These are phyloP conservation scores for Pterothamnion heteromorphum DNA, from an alignment of 31 red algal species.

Conservation along the genomic window DNA sequence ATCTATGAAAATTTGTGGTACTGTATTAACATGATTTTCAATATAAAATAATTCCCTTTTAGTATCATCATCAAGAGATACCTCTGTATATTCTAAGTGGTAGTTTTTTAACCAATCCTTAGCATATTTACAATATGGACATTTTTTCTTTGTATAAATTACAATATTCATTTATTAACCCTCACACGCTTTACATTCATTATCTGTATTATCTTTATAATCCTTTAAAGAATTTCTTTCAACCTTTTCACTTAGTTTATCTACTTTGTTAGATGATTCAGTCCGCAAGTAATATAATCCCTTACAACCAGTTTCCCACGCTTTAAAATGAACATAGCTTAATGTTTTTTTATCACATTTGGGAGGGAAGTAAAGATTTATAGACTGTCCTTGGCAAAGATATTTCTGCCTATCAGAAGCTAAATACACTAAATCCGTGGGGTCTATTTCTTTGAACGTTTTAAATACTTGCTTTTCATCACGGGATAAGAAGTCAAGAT, in stretches of 20 bases:
- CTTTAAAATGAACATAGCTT: neutral
- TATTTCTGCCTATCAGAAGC: neutral
- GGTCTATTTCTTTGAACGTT: conserved; percentile 5
- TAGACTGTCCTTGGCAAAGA: neutral
- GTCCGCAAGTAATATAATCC: neutral
- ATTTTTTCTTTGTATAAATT: too few relatives aligned
- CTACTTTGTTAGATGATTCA: neutral
- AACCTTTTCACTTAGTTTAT: neutral
- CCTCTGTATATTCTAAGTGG: too few relatives aligned
- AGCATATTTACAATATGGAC: too few relatives aligned
- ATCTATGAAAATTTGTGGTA: too few relatives aligned
- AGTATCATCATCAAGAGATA: too few relatives aligned
- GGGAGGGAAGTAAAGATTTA: neutral
- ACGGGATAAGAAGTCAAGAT: neutral
- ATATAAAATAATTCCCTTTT: too few relatives aligned
- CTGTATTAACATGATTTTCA: too few relatives aligned
- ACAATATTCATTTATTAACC: too few relatives aligned
- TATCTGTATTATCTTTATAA: too few relatives aligned
- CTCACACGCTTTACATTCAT: too few relatives aligned
- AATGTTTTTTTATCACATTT: neutral
- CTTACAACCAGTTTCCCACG: neutral
- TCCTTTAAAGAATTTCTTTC: neutral
- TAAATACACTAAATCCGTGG: neutral
- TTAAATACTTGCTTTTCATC: neutral
- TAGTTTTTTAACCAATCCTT: too few relatives aligned